phyloP scores from a whole-genome alignment of 257 asterid genomes.

The Solanum etuberosum region DNA sequence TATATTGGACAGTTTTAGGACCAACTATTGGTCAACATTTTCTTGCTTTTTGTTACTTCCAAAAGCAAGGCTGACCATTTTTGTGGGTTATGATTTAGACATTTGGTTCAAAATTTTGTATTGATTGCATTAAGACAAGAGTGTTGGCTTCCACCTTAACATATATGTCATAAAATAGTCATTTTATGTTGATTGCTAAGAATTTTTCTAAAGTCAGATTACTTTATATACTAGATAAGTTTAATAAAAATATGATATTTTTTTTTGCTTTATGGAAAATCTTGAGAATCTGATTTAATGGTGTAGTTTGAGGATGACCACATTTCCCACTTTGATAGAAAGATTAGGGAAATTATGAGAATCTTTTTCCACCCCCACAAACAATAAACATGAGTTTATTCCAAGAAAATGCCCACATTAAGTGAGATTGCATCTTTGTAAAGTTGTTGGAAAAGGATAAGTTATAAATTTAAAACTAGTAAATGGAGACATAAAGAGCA shows the following conservation, averaged over 20 bases:
- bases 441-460: not conserved
- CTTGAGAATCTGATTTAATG: conserved; percentile 10
- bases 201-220: not conserved
- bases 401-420: conserved; percentile 9
- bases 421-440: not conserved
- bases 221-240: not conserved
- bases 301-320: conserved; percentile 15
- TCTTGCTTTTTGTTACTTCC: not conserved
- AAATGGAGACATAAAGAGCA: not conserved
- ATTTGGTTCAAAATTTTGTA: not conserved
- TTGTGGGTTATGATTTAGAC: not conserved
- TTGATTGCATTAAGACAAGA: not conserved
- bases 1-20: not conserved
- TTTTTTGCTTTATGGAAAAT: conserved; percentile 9
- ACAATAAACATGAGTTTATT: not conserved
- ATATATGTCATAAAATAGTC: not conserved
- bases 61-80: not conserved
- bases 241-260: not conserved
- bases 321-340: conserved; percentile 5
- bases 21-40: not conserved
- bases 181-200: not conserved
- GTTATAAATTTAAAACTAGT: not conserved
- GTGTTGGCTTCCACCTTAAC: not conserved
- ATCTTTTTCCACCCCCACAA: not conserved
- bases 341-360: not conserved